These are phyloP conservation scores for Raffaelea deltoideospora DNA, from an alignment of 2,329 filamentous ascomycete species.

Conservation along the genomic window DNA sequence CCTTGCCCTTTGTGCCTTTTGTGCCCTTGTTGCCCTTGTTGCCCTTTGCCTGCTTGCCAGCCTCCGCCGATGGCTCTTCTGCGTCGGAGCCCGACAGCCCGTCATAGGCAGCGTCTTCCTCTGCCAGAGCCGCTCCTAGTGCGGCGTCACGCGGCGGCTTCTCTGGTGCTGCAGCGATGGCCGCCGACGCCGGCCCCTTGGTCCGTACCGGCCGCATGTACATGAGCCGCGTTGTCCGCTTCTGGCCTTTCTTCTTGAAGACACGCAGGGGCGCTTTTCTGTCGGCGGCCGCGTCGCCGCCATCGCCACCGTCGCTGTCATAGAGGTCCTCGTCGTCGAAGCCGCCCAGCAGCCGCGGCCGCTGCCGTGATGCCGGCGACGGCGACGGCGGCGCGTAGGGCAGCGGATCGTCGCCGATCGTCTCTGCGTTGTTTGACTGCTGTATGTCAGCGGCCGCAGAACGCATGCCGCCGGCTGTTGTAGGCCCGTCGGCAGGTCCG, in stretches of 20 bases:
- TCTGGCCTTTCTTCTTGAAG: constrained; percentile 75
- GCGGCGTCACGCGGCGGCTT: constrained; percentile 13
- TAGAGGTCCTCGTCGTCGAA: constrained; percentile 49
- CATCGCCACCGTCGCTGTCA: constrained; percentile 37
- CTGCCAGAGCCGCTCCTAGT: constrained; percentile 19
- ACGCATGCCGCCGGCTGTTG: too few relatives aligned
- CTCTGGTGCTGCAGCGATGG: constrained; percentile 9
- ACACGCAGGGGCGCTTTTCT: constrained; percentile 43
- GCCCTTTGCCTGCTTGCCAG: constrained; percentile 11
- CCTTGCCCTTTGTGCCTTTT: constrained; percentile 13
- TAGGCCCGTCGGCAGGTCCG: too few relatives aligned
- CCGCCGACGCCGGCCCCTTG: constrained; percentile 30
- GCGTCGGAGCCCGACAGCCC: too few relatives aligned
- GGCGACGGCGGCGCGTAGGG: constrained; percentile 5
- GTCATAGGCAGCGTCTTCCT: constrained; percentile 23
- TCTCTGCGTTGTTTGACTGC: neutral
- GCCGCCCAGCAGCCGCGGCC: constrained; percentile 33
- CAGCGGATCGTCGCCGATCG: constrained; percentile 25
- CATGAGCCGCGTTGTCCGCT: constrained; percentile 56
- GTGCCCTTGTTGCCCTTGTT: constrained; percentile 7
- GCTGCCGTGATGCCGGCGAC: constrained; percentile 5
- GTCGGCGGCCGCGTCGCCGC: too few relatives aligned
- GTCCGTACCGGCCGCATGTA: constrained; percentile 44
- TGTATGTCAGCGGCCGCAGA: too few relatives aligned
- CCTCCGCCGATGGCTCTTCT: constrained; percentile 13